Evolutionary conservation across 331 rosid species (phyloP).

Genomic region (Saraca asoca): DNA sequence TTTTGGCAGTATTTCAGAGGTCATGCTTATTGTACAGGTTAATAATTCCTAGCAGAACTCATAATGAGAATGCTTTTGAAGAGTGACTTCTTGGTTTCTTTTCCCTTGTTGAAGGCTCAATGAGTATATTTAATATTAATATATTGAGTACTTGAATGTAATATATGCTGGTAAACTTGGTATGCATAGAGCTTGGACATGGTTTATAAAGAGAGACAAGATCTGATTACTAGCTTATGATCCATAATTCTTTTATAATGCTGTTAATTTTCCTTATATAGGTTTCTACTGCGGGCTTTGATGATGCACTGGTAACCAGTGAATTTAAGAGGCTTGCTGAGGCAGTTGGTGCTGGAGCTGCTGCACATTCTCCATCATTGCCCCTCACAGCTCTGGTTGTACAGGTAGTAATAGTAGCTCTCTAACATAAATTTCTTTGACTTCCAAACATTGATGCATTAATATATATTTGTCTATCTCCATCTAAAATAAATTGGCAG

Average conservation of each 20-base stretch:
- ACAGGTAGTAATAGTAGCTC: conserved; percentile 56
- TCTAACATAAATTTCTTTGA: conserved; percentile 31
- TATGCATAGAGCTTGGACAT: conserved; percentile 9
- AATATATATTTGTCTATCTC: not conserved
- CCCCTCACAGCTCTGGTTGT: conserved; percentile 79
- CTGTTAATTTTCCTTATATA: conserved; percentile 37
- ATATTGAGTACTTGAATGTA: conserved; percentile 14
- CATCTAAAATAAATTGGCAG: conserved; percentile 17
- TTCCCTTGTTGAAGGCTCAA: conserved; percentile 5
- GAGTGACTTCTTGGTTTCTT: conserved; percentile 4
- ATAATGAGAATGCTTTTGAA: not conserved
- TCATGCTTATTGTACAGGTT: conserved; percentile 88
- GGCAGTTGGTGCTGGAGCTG: conserved; percentile 66
- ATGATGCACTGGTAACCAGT: conserved; percentile 50
- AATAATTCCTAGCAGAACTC: conserved; percentile 28
- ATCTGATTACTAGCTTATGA: conserved; percentile 12
- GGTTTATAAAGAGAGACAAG: conserved; percentile 26
- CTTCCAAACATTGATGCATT: conserved; percentile 6
- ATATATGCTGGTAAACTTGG: conserved; percentile 12
- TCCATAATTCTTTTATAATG: conserved; percentile 3
- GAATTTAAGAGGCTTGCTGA: conserved; percentile 73
- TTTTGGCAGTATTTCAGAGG: conserved; percentile 65
- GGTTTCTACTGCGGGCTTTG: conserved; percentile 76
- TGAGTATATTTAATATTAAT: conserved; percentile 5
- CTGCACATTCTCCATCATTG: conserved; percentile 55